phyloP scores from a whole-genome alignment of 2,329 filamentous ascomycete species.

The Coniella vitis region DNA sequence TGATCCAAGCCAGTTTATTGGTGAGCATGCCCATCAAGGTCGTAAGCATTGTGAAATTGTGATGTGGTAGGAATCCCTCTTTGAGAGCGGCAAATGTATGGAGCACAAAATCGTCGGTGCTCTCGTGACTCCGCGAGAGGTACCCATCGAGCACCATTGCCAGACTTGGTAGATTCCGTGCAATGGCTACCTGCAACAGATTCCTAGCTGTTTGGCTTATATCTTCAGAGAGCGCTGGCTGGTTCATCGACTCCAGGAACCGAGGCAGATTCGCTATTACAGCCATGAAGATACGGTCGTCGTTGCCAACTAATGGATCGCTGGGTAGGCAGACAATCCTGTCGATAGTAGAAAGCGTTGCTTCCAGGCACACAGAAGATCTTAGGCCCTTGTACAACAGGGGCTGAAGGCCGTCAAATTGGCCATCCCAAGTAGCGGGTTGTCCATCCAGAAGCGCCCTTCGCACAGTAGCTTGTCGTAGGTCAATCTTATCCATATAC shows the following conservation, averaged over 20 bases:
- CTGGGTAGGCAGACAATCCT: constrained; percentile 72
- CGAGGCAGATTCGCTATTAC: constrained; percentile 87
- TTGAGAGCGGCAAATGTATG: constrained; percentile 69
- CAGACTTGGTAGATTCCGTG: constrained; percentile 61
- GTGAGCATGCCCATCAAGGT: constrained; percentile 89
- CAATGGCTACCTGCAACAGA: constrained; percentile 66
- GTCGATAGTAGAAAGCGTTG: constrained; percentile 71
- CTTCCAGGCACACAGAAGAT: constrained; percentile 74
- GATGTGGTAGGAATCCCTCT: constrained; percentile 70
- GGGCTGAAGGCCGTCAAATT: constrained; percentile 78
- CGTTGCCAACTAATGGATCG: constrained; percentile 73
- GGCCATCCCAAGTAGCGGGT: constrained; percentile 80
- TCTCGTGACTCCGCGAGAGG: constrained; percentile 57
- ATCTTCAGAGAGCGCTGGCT: constrained; percentile 46
- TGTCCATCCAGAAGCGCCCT: constrained; percentile 68
- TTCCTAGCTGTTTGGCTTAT: constrained; percentile 59
- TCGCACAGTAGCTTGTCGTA: constrained; percentile 63
- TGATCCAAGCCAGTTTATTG: constrained; percentile 84
- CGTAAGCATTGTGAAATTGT: constrained; percentile 78
- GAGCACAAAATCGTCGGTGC: constrained; percentile 67
- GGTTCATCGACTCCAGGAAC: constrained; percentile 74
- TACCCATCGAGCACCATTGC: constrained; percentile 65
- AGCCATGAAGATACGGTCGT: constrained; percentile 75
- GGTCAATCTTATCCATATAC: constrained; percentile 75
- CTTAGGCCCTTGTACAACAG: constrained; percentile 87